Percentiles rank a stretch among this genome's conserved stretches.
These are phyloP conservation scores for Liriodendron chinense DNA, from an alignment of 164 flowering plant genomes.

Conservation along the genomic window DNA sequence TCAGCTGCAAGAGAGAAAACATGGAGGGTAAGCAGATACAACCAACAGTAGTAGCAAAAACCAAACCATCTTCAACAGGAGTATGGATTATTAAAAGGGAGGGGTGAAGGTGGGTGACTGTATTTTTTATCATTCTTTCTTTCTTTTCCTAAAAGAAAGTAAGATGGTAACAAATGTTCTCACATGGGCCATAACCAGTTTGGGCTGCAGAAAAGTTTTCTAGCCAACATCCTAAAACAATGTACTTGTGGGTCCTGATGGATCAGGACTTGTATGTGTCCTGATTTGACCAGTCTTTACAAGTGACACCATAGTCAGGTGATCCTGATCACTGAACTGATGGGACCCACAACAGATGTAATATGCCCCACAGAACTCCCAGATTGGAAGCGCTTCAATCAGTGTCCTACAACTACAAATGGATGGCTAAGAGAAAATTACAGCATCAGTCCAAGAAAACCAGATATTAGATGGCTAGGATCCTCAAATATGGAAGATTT, in stretches of 20 bases:
- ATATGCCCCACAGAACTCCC: neutral
- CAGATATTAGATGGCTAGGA: no score
- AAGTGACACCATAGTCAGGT: neutral
- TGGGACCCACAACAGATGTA: neutral
- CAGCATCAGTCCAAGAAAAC: no score
- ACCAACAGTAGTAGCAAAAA: neutral
- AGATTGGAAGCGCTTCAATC: neutral
- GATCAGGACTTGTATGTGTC: neutral
- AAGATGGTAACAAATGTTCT: neutral
- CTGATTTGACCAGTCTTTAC: no score
- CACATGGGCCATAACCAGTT: neutral
- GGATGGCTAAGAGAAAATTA: neutral
- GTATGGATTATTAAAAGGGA: neutral
- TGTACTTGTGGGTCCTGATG: neutral
- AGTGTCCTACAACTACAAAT: neutral
- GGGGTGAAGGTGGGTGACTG: neutral
- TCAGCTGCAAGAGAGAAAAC: constrained; percentile 43
- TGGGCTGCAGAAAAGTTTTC: neutral
- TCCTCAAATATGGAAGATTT: no score
- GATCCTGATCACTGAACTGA: neutral
- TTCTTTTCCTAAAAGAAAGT: neutral
- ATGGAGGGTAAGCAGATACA: neutral
- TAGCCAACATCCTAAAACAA: neutral
- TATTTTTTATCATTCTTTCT: neutral
- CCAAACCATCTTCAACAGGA: neutral